Evolutionary conservation across 306 rosid genomes (phyloP).

Genomic region (Prunus mume): DNA sequence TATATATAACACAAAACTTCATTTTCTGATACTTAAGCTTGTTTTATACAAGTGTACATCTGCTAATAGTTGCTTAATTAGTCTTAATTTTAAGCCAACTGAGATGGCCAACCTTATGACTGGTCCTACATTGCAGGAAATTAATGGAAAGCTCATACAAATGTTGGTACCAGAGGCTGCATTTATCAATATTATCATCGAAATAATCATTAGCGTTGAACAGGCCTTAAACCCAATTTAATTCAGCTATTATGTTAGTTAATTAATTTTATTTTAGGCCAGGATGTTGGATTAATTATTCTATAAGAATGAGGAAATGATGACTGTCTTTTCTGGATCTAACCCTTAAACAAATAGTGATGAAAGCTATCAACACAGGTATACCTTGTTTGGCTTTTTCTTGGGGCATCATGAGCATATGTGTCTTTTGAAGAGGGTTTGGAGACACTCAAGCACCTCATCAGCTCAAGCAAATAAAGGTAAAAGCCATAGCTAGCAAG

Average conservation of each 20-base stretch:
- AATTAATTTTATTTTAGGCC: background rate
- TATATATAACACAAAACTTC: background rate
- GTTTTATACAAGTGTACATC: background rate
- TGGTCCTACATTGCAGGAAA: constrained; percentile 14
- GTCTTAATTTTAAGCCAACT: background rate
- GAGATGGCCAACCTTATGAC: constrained; percentile 6
- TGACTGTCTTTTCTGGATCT: constrained; percentile 41
- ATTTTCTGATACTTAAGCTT: background rate
- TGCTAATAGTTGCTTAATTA: background rate
- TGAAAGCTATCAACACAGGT: constrained; percentile 30
- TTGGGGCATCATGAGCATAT: constrained; percentile 22
- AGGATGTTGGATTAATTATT: constrained; percentile 1
- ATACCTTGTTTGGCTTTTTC: constrained; percentile 39
- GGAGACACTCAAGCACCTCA: constrained; percentile 44
- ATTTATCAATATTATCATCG: constrained; percentile 45
- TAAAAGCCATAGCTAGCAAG: background rate
- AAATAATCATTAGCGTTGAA: constrained; percentile 25
- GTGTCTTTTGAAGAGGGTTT: constrained; percentile 55
- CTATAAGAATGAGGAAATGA: constrained; percentile 43
- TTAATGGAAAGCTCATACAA: constrained; percentile 29
- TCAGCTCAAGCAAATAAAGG: background rate
- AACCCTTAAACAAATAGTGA: constrained; percentile 40
- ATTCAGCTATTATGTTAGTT: background rate
- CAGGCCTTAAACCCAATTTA: constrained; percentile 32
- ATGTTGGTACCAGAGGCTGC: constrained; percentile 24